Conservation (phyloP, 2,329 filamentous ascomycete genomes). For the Monascus ruber region DNA sequence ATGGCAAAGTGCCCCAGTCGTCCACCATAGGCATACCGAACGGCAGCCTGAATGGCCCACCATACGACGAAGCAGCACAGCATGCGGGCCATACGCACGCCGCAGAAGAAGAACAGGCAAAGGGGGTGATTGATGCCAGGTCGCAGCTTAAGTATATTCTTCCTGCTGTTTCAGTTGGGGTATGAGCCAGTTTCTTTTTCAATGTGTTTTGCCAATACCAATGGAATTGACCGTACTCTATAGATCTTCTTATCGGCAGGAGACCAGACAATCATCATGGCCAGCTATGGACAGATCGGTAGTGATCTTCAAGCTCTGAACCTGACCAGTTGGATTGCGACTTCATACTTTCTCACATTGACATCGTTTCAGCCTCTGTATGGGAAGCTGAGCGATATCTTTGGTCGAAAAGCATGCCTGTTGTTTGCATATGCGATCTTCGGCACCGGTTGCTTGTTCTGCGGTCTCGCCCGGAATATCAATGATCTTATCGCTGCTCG, state of each 20-base stretch:
- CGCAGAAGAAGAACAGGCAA: neutral
- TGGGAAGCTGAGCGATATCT: conserved; percentile 59
- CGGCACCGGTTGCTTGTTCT: conserved; percentile 50
- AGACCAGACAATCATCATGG: conserved; percentile 67
- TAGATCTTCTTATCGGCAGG: conserved; percentile 61
- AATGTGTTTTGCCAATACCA: conserved; percentile 2
- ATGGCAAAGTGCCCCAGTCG: neutral
- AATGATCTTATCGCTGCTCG: conserved; percentile 55
- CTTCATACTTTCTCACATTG: conserved; percentile 58
- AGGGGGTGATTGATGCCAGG: neutral
- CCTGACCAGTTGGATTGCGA: conserved; percentile 64
- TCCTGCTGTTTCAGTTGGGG: neutral
- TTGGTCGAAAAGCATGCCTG: conserved; percentile 55
- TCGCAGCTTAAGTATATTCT: neutral
- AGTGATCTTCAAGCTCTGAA: conserved; percentile 64
- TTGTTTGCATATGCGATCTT: conserved; percentile 55
- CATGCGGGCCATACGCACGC: neutral
- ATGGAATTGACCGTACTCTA: neutral
- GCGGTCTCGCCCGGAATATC: conserved; percentile 54
- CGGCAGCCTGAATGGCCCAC: neutral
- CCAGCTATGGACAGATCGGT: conserved; percentile 68
- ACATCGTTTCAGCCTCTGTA: conserved; percentile 67
- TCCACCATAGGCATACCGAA: neutral
- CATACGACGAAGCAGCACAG: neutral
- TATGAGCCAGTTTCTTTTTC: conserved; percentile 2